Evolutionary conservation across 768 basidiomycete genomes (phyloP), one percentile per base, ranked within the genome.

Genomic region (Favolaschia claudopus): DNA sequence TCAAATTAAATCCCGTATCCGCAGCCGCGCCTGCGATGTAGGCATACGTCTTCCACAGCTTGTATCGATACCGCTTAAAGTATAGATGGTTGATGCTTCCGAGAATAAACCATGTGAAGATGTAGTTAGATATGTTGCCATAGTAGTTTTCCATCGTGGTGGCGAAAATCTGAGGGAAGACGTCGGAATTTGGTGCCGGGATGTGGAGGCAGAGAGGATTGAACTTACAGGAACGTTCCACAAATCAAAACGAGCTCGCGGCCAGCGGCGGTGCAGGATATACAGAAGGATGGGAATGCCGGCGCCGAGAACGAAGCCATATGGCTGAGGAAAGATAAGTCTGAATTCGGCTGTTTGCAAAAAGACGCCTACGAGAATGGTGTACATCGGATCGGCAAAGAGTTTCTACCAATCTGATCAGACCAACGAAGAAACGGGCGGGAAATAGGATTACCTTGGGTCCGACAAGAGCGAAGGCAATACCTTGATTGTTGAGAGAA

Each of bases 1-100:
- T 70, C 52, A 70, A 59, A 48, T 70, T 70, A 44, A 58, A 70
- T 9, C 69, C 69, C 17, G 69, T 70, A 48, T 70, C 69, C 5
- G 69, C 69, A 1, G 64, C 69, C 7, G 69, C 69, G 20, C 67
- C 59, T 1, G 58, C 54, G 19, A 70, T 31, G 43, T 70, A 70
- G 34, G 67, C 69, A 52, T 66, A 70, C 22, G 60, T 66, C 65
- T 68, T 70, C 69, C 69, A 70, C 49, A 70, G 66, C 40, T 49
- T 54, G 60, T 66, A 68, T 59, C 49, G 54, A 60, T 67, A 68
- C 37, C 50, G 59, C 55, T 70, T 70, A 51, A 70, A 29, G 50
- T 66, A 70, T 20, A 70, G 40, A 52, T 69, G 66, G 58, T 70
- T 70, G 34, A 70, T 32, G 20, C 60, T 49, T 3, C 67, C 69